Evolutionary conservation across 2,329 filamentous ascomycete genomes (phyloP).

Genomic region (Trichoderma sp.): DNA sequence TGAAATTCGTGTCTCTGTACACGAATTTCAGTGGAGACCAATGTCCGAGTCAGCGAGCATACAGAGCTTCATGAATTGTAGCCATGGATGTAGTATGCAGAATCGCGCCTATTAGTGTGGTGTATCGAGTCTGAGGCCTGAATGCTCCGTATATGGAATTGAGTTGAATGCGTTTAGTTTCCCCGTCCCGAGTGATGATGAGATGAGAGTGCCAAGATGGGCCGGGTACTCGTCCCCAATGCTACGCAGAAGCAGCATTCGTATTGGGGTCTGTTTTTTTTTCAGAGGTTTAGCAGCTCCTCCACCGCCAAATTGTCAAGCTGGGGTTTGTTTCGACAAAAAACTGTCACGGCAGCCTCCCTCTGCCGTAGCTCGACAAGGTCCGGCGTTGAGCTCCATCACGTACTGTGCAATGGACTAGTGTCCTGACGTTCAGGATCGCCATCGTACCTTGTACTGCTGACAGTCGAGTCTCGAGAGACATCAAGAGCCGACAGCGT

Average conservation of each 20-base stretch:
- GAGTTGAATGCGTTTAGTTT: not conserved
- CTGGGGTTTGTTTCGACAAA: constrained; percentile 1
- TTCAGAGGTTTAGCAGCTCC: not conserved
- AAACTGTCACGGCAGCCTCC: not conserved
- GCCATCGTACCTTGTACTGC: not conserved
- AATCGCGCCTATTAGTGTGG: not conserved
- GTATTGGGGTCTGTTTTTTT: constrained; percentile 1
- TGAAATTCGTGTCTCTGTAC: no score
- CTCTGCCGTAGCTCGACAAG: not conserved
- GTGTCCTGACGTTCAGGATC: not conserved
- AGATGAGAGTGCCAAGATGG: not conserved
- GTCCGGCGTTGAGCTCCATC: not conserved
- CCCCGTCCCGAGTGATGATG: not conserved
- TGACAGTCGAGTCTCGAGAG: not conserved
- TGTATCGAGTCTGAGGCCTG: no score
- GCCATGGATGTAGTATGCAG: no score
- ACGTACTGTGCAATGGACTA: not conserved
- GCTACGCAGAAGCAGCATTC: constrained; percentile 3
- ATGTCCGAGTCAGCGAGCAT: no score
- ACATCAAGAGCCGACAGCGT: not conserved
- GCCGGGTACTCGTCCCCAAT: not conserved
- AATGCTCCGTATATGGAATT: no score
- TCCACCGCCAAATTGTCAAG: not conserved
- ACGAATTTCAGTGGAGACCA: no score
- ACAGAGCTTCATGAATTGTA: not conserved